A percentile compares a stretch with the other conserved stretches of the same genome.
Conservation (phyloP, 2,329 filamentous ascomycete genomes). For the Neocucurbitaria cava region DNA sequence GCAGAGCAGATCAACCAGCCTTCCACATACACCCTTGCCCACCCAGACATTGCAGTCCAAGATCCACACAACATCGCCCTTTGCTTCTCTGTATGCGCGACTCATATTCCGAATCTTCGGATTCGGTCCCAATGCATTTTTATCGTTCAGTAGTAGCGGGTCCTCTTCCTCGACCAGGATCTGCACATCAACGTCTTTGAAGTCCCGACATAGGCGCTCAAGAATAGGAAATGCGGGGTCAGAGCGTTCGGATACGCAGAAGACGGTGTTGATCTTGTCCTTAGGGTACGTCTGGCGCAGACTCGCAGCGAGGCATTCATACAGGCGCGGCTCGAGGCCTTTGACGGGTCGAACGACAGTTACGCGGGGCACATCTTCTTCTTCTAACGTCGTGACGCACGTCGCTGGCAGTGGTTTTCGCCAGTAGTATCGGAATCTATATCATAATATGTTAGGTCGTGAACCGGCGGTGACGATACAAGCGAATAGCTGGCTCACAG, state of each 20-base stretch:
- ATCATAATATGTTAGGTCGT: conserved; percentile 12
- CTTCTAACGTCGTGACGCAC: conserved; percentile 47
- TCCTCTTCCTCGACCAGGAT: conserved; percentile 86
- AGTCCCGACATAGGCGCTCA: conserved; percentile 73
- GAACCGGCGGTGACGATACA: conserved; percentile 1
- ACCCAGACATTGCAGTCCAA: conserved; percentile 98
- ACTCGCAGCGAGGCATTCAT: conserved; percentile 88
- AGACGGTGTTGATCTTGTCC: conserved; percentile 76
- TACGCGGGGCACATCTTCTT: conserved; percentile 72
- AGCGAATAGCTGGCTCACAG: conserved; percentile 55
- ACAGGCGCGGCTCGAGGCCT: conserved; percentile 86
- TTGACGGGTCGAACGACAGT: conserved; percentile 94
- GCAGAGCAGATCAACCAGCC: conserved; percentile 87
- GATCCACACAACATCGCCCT: conserved; percentile 89
- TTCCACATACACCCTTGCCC: conserved; percentile 75
- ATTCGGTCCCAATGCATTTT: conserved; percentile 78
- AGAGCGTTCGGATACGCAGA: conserved; percentile 77
- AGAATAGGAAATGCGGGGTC: conserved; percentile 83
- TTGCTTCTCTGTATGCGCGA: conserved; percentile 84
- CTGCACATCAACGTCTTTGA: conserved; percentile 72
- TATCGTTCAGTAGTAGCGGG: conserved; percentile 66
- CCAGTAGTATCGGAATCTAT: conserved; percentile 64
- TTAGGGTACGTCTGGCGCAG: conserved; percentile 82
- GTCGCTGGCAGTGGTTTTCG: conserved; percentile 52
- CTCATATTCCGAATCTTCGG: conserved; percentile 99